Percentiles rank a stretch among this genome's conserved stretches.
Conservation (phyloP, 305 asterid species). For the Plantago rigida region DNA sequence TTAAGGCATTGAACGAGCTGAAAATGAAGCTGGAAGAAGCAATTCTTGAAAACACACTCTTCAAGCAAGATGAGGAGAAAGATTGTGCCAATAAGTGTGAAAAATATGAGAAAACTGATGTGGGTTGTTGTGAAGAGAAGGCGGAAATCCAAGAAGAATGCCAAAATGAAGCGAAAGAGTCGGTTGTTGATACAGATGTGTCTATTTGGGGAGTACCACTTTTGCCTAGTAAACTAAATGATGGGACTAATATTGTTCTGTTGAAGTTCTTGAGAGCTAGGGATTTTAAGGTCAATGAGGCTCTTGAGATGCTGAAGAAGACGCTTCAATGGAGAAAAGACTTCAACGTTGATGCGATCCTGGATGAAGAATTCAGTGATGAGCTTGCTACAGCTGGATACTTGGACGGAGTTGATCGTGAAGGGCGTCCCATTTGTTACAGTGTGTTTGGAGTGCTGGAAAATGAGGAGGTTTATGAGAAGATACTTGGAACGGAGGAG, state of each 20-base stretch:
- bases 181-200: constrained; percentile 32
- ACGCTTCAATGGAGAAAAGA: constrained; percentile 66
- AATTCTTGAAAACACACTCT: constrained; percentile 43
- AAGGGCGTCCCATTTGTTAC: constrained; percentile 68
- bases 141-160: constrained; percentile 24
- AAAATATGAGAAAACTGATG: constrained; percentile 21
- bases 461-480: constrained; percentile 39
- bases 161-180: constrained; percentile 10
- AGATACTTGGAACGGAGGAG: constrained; percentile 47
- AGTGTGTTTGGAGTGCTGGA: constrained; percentile 53
- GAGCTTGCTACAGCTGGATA: constrained; percentile 48
- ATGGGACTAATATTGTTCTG: constrained; percentile 48
- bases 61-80: constrained; percentile 29
- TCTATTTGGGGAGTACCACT: constrained; percentile 73
- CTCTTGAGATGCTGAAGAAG: constrained; percentile 53
- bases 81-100: constrained; percentile 9
- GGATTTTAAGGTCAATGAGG: constrained; percentile 59
- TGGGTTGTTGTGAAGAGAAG: neutral
- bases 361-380: constrained; percentile 43
- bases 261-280: constrained; percentile 66
- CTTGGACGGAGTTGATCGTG: constrained; percentile 50
- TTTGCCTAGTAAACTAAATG: constrained; percentile 47
- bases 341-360: constrained; percentile 37
- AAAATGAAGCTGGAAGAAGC: constrained; percentile 57
- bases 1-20: constrained; percentile 49